A percentile compares a stretch with the other conserved stretches of the same genome.
These are phyloP conservation scores for Fusarium mangiferae DNA, from an alignment of 2,329 filamentous ascomycete species.

Conservation along the genomic window DNA sequence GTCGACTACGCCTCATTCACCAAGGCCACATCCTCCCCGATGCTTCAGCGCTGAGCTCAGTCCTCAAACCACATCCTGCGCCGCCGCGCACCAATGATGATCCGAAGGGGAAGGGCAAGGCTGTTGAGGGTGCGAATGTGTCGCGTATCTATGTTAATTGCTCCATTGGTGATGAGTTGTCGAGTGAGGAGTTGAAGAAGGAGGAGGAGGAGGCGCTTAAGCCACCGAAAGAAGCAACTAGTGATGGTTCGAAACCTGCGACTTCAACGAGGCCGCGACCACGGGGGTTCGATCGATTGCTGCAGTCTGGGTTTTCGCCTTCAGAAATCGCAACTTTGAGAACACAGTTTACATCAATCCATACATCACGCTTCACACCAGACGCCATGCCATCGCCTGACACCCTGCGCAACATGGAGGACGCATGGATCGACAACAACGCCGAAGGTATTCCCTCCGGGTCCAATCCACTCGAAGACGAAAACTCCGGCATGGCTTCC, in stretches of 20 bases:
- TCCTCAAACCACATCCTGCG: constrained; percentile 72
- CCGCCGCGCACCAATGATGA: constrained; percentile 52
- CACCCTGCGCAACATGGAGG: constrained; percentile 81
- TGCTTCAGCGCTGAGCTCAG: constrained; percentile 71
- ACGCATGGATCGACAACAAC: constrained; percentile 87
- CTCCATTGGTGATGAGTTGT: constrained; percentile 83
- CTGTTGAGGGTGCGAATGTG: constrained; percentile 59
- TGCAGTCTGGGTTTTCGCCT: constrained; percentile 81
- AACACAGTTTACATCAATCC: constrained; percentile 88
- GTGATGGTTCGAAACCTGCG: constrained; percentile 53
- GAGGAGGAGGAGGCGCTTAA: constrained; percentile 65
- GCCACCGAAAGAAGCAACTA: constrained; percentile 56
- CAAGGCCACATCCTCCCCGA: constrained; percentile 88
- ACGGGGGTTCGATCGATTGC: constrained; percentile 87
- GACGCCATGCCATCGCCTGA: constrained; percentile 88
- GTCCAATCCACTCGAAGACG: constrained; percentile 55
- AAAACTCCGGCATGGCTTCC: constrained; percentile 60
- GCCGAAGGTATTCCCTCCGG: constrained; percentile 53
- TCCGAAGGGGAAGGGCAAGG: constrained; percentile 67
- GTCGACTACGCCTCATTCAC: constrained; percentile 88
- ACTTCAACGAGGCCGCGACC: constrained; percentile 49
- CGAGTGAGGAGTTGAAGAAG: constrained; percentile 72
- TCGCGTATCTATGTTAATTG: constrained; percentile 90
- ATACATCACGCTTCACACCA: constrained; percentile 83
- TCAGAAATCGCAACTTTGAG: constrained; percentile 87